phyloP scores from a whole-genome alignment of 768 basidiomycete species.

The Boletus pseudopeckii region DNA sequence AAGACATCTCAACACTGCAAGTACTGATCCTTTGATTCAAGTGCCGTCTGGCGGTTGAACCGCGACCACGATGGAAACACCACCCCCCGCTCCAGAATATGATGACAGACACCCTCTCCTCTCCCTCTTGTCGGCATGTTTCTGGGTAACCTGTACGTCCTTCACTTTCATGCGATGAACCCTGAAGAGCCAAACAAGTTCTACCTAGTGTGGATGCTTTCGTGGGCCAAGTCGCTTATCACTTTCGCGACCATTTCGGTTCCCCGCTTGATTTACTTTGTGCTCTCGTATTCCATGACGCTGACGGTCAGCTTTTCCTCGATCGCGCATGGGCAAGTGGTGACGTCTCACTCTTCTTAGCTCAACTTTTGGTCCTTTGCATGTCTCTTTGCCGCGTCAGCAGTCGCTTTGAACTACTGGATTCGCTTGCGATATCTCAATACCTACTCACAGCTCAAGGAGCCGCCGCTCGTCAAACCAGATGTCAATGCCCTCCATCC shows the following conservation, averaged over 20 bases:
- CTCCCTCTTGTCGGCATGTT: constrained; percentile 73
- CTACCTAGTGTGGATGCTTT: constrained; percentile 70
- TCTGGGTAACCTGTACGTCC: constrained; percentile 78
- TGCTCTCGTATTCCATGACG: constrained; percentile 86
- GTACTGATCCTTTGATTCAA: neutral
- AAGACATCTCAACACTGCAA: neutral
- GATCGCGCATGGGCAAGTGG: neutral
- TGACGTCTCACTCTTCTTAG: constrained; percentile 36
- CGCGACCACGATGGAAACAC: constrained; percentile 25
- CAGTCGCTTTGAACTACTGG: constrained; percentile 74
- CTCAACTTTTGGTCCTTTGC: constrained; percentile 92
- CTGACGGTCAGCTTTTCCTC: constrained; percentile 56
- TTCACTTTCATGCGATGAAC: neutral
- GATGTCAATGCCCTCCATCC: constrained; percentile 88
- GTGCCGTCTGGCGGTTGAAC: neutral
- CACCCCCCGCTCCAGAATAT: constrained; percentile 15
- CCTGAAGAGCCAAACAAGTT: constrained; percentile 3
- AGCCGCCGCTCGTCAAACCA: constrained; percentile 76
- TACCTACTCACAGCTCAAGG: constrained; percentile 71
- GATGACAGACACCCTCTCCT: constrained; percentile 65
- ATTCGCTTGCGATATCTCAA: constrained; percentile 80
- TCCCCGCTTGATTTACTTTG: constrained; percentile 71
- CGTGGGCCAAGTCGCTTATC: constrained; percentile 71
- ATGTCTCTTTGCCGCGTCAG: constrained; percentile 64
- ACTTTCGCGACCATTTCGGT: constrained; percentile 81